Evolutionary conservation across 1,284 basidiomycete genomes (phyloP), one percentile per base, ranked within the genome.

Genomic region (Athelia sp.): DNA sequence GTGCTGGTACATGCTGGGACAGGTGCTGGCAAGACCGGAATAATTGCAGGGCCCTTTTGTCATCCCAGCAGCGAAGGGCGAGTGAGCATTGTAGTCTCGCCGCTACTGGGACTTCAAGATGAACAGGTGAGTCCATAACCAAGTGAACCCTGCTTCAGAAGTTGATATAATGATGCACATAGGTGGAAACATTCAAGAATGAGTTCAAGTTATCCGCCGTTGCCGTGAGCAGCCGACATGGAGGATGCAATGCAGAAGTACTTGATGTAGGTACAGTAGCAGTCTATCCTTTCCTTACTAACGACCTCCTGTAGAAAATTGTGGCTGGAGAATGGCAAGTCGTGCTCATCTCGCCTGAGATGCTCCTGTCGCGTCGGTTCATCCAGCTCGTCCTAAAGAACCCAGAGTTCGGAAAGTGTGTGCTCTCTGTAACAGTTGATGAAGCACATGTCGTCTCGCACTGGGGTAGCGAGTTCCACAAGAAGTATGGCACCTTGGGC

Each of bases 391-490:
- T 74, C 0, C 54, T 75, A 1, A 57, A 62, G 2, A 65, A 69
- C 4, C 17, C 56, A 0, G 53, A 50, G 19, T 65, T 74, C 47
- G 46, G 45, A 2, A 26, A 36, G 1, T 35, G 56, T 0, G 31
- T 68, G 9, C 50, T 71, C 0, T 64, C 66, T 0, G 56, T 74
- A 0, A 50, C 73, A 13, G 52, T 72, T 18, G 70, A 73, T 43
- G 69, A 73, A 46, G 70, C 70, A 0, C 71, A 73, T 50, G 62
- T 64, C 45, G 56, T 73, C 0, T 69, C 69, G 0, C 68, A 70
- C 49, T 75, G 72, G 73, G 71, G 70, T 0, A 50, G 55, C 1
- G 56, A 62, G 2, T 74, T 74, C 50, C 62, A 66, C 34, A 74
- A 74, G 60, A 62, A 67, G 36, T 75, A 73, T 35, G 60, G 54